These are phyloP conservation scores for Kwoniella bestiolae DNA, from an alignment of 768 basidiomycete genomes.

Conservation along the genomic window DNA sequence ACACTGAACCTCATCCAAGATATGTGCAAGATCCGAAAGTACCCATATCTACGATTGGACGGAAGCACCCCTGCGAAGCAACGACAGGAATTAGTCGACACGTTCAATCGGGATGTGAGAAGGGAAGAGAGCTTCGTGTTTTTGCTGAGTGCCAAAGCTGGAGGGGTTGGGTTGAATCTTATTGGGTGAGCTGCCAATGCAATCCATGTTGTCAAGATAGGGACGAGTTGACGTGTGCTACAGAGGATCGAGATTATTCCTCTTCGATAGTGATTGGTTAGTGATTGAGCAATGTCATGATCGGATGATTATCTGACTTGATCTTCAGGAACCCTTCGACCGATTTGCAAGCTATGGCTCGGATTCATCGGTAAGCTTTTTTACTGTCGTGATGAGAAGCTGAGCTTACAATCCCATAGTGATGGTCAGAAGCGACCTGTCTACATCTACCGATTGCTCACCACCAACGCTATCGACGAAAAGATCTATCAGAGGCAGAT, in stretches of 20 bases:
- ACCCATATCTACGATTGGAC: constrained; percentile 82
- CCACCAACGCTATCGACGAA: constrained; percentile 79
- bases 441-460: constrained; percentile 64
- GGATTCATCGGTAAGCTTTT: constrained; percentile 76
- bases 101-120: constrained; percentile 80
- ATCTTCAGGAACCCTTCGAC: constrained; percentile 57
- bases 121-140: constrained; percentile 75
- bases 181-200: constrained; percentile 32
- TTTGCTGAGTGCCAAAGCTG: constrained; percentile 90
- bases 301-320: constrained; percentile 1
- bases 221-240: constrained; percentile 45
- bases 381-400: no score
- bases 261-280: constrained; percentile 58
- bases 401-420: constrained; percentile 58
- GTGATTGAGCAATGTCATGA: constrained; percentile 7
- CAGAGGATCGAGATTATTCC: constrained; percentile 81
- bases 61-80: constrained; percentile 63
- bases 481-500: constrained; percentile 70
- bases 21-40: constrained; percentile 74
- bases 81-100: constrained; percentile 72
- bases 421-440: constrained; percentile 94
- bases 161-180: constrained; percentile 87
- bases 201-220: background rate
- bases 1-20: constrained; percentile 90
- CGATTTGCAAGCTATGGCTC: constrained; percentile 95